Evolutionary conservation across 192 early-diverging fungal genomes (phyloP), one percentile per base, ranked within the genome.

Genomic region (Coemansia sp.): DNA sequence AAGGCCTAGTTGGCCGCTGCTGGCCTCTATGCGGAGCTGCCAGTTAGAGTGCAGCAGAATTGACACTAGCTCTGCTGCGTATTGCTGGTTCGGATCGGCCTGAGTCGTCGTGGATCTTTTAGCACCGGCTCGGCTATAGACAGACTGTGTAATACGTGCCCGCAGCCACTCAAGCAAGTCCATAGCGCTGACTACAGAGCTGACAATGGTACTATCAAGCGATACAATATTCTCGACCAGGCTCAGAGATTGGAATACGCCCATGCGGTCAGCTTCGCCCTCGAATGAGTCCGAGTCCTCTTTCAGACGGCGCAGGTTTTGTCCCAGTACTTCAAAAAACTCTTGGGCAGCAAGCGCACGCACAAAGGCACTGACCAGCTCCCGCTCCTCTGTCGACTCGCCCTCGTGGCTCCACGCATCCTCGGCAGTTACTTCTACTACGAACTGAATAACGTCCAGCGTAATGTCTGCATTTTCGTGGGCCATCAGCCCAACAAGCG

Each of bases 391-490:
- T 59, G 86, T 82, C 13, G 86, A 80, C 69, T 88, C 67, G 57
- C 87, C 79, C 16, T 81, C 74, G 63, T 64, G 90, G 62, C 50
- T 86, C 88, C 69, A 92, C 83, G 56, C 87, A 62, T 98, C 94
- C 66, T 97, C 95, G 69, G 95, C 95, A 10, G 91, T 94, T 56
- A 95, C 82, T 79, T 97, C 95, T 64, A 90, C 92, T n/a, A 96
- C 66, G 10, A 98, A 69, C 67, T 93, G 90, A 39, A 97, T 85
- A 1, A 92, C 87, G 28, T 89, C 88, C 35, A 95, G 88, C 2
- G 86, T 75, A 76, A 99, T 96, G 70, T 99, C 97, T 16, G 89
- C 91, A 78, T 99, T 99, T 50, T 96, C 95, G 69, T 99, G 97
- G 37, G 87, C 82, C 34, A 99, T 68, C 33, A 98, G 82, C 2